Percentiles rank a stretch among this genome's conserved stretches.
Conservation (phyloP, 31 red algal genomes). For the Asparagopsis taxiformis region DNA sequence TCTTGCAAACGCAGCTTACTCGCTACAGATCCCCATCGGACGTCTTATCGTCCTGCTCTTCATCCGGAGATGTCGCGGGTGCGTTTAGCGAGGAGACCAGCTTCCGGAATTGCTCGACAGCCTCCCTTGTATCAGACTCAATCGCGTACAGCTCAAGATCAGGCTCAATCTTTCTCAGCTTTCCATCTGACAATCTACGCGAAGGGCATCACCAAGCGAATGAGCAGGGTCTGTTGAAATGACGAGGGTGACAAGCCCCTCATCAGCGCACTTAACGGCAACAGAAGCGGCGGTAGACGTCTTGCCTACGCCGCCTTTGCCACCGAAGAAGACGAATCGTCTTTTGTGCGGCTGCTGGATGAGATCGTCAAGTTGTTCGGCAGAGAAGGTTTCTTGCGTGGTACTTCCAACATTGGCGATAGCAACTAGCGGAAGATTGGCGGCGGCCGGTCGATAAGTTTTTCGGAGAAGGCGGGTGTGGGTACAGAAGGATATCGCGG, state of each 20-base stretch:
- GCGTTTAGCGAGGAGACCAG: constrained; percentile 53
- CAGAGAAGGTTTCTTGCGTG: not conserved
- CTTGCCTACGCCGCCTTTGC: constrained; percentile 90
- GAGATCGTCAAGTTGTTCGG: constrained; percentile 24
- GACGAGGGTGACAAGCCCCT: constrained; percentile 78
- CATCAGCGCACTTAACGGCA: constrained; percentile 69
- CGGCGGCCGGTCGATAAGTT: too few relatives aligned
- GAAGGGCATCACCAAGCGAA: constrained; percentile 91
- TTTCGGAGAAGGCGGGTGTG: too few relatives aligned
- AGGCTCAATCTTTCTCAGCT: constrained; percentile 5
- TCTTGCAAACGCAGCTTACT: constrained; percentile 60
- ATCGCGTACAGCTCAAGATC: constrained; percentile 64
- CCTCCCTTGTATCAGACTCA: constrained; percentile 80
- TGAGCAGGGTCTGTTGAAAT: constrained; percentile 93
- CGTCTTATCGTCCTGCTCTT: constrained; percentile 11
- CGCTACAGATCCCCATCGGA: constrained; percentile 7
- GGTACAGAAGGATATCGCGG: too few relatives aligned
- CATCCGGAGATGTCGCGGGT: not conserved
- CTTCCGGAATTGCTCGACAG: constrained; percentile 72
- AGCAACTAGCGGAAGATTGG: too few relatives aligned
- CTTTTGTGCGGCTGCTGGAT: constrained; percentile 3
- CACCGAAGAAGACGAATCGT: constrained; percentile 74
- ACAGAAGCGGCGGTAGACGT: constrained; percentile 78
- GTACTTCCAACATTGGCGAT: too few relatives aligned
- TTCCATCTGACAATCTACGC: constrained; percentile 63